Evolutionary conservation across 78 protist genomes (phyloP), one percentile per base, ranked within the genome.

Genomic region (Capsaspora owczarzaki): DNA sequence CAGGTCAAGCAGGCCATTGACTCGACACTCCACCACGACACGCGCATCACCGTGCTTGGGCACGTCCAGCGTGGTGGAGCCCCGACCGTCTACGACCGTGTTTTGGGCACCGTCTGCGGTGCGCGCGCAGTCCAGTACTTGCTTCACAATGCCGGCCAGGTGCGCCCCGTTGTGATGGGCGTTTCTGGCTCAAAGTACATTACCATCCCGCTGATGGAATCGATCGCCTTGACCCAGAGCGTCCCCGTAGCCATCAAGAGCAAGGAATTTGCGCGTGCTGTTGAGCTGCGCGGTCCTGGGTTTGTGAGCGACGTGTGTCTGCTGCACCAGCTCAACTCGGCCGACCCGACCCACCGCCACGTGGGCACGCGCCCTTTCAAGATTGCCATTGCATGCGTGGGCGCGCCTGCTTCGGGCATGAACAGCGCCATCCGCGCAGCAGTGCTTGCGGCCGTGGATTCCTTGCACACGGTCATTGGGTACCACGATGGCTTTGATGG

Each of bases 391-490:
- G n/a, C n/a, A n/a, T 87, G 82, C 68, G 33, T 53, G 1, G 94
- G 94, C 47, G 94, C 91, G 22, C 94, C 94, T 8, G 86, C 90
- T 14, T 85, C 89, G 10, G 94, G 94, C 76, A 91, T 91, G 89
- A 91, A 91, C 51, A 82, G 87, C 47, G 89, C 90, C 46, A 76
- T 72, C 16, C 63, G 89, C 38, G 91, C 89, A 0, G 81, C 85
- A 22, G 72, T 79, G 27, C 84, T 89, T 40, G 31, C 63, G 37
- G 78, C 79, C 60, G 61, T 91, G 68, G 72, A 91, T 69, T 27
- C 31, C 25, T 91, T 91, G 27, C 75, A 68, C 61, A 49, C 29
- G 25, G 85, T 85, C 61, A 80, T 42, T 61, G 94, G 89, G 35
- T 31, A 68, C 10, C 49, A 53, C 25, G 85, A 83, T 56, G 90